Base-by-base conservation (phyloP, 1,284 basidiomycete species). In the Microbotryum intermedium region DNA sequence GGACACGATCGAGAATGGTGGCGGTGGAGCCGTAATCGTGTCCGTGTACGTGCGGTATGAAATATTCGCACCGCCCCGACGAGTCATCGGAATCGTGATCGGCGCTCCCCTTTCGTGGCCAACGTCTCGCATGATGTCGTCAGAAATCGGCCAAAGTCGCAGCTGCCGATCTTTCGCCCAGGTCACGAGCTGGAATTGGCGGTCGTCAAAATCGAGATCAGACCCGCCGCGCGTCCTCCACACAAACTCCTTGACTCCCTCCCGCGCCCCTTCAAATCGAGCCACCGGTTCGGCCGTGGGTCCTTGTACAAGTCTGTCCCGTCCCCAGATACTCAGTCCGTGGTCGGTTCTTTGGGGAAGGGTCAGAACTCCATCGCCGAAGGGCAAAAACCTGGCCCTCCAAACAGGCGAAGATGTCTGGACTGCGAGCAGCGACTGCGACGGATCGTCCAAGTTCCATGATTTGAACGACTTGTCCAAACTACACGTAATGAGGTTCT, bases 201-300 rank as follows among this genome's bases (percentile, higher is more conserved):
- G 80, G 72, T 83, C 81, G 59, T 84, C 83, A 52, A 42, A 62
- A 4, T 67, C 61, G 44, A 68, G 57, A 72, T 80, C 76, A 13
- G 75, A 69, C 0, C 77, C 78, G 49, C 82, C 82, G 53, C 78
- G 72, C 1, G 82, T 83, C 60, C 95, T 79, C 92, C 95, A 97
- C 2, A 99, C 92, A 71, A 95, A 99, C 76, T 99, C 94, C 71
- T 97, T 97, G 43, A 97, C 94, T 6, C 92, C 88, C 70, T 95
- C 92, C 0, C 83, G 82, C 73, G 95, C 91, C 0, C 92, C 93
- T 65, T 88, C 87, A 67, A 95, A 97, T 4, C 80, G 78, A 60
- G 87, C 83, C 9, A 91, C 83, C 4, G 86, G 84, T 9, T 72
- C 73, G 46, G 77, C 76, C 3, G 77, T 74, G 50, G 80, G 74